Base-by-base conservation (phyloP, 2,329 filamentous ascomycete genomes). In the Ascochyta rabiei region DNA sequence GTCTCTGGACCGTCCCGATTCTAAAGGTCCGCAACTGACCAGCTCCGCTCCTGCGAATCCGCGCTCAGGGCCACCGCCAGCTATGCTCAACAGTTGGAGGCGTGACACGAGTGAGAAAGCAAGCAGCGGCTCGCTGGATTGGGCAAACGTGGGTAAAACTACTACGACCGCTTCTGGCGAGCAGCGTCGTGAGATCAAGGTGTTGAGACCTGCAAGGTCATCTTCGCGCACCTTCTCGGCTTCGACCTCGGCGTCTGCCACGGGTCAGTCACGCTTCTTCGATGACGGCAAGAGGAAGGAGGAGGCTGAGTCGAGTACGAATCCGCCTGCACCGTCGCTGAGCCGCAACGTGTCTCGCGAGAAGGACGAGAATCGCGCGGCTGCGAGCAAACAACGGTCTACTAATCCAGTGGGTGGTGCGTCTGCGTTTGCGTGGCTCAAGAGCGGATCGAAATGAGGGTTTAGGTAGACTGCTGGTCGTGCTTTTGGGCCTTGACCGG, bases 361-460 rank as follows among this genome's bases (percentile, higher is more conserved):
- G 38, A 71, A 71, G 66, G 73, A 66, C 57, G 73, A 73, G 63
- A 76, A 75, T 57, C 50, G 68, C 19, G 60, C 64, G 52, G 53
- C 53, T 51, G 72, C 52, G 75, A 78, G 61, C 39, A 82, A 82
- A 64, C 78, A 84, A 15, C 83, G 86, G 52, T 82, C 86, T 6
- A 81, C 86, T 28, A 98, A 98, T 69, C 93, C 95, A 0, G 85
- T 96, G 16, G 93, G 93, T 8, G 90, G 90, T n/a, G 93, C 90
- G 13, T 95, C 91, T 54, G 93, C 93, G 2, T 98, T 98, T 78
- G 88, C 90, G 12, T 98, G 93, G 93, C 88, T 97, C 80, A 93
- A 89, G 45, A 66, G 60, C 19, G 65, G 67, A 23, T 57, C 64
- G 1, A 74, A 68, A 52, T 75, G 56, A 60, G 37, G 8, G 18